Base-by-base conservation (phyloP, 1,284 basidiomycete species). In the Heterobasidion irregulare region DNA sequence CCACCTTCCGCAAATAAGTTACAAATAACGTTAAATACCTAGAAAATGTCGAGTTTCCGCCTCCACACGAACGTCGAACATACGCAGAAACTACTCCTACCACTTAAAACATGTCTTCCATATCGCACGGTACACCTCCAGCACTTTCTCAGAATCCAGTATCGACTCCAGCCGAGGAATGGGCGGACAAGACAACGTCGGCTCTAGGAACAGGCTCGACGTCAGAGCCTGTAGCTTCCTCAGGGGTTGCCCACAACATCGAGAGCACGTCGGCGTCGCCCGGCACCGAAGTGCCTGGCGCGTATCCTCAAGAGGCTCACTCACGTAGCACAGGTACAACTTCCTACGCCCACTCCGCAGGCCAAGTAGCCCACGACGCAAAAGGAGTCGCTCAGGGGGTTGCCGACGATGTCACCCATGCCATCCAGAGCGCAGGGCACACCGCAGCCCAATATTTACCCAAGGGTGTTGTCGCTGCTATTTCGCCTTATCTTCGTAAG, bases 401-500 rank as follows among this genome's bases (percentile, higher is more conserved):
- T 4, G 15, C 52, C 13, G 50, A 52, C n/a, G 53, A 59, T 13
- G 61, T 64, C 1, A 59, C 54, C 35, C 48, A 38, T 44, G 49
- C 62, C 18, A 58, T 63, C 2, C 61, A 64, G 50, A 57, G 43
- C 4, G 64, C 63, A 1, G 59, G 62, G 2, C 47, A 58, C 8
- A 64, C 66, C 2, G 66, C 66, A 7, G 60, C 63, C 10, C 60
- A 62, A n/a, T 66, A 66, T 38, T 44, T 68, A 8, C 65, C 65
- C 7, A 57, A 60, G 53, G 57, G 59, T 33, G 62, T 68, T 33
- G 57, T 63, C 10, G 65, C 65, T 53, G 60, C 62, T 18, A 59
- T 67, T n/a, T 58, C 64, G 2, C 58, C 61, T 1, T 67, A 67
- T 46, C 60, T 70, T 1, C 63, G 68, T 68, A 47, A 57, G 67